phyloP scores from a whole-genome alignment of 306 rosid species.

The Vachellia pachyceras region DNA sequence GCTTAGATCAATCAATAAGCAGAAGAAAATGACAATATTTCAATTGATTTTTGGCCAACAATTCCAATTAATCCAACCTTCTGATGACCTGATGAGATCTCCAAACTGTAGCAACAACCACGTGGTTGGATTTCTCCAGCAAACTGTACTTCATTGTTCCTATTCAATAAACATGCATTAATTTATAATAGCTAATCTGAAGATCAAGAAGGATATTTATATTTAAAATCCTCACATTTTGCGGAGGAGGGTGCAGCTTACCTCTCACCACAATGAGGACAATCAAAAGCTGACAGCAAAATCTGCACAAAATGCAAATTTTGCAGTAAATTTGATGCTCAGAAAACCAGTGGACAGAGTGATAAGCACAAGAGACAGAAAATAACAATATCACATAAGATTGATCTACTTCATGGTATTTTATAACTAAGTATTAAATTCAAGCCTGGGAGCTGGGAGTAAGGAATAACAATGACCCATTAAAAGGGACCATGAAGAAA shows the following conservation, averaged over 20 bases:
- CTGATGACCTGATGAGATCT: conserved; percentile 66
- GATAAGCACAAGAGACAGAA: conserved; percentile 4
- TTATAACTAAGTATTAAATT: neutral
- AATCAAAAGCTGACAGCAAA: conserved; percentile 88
- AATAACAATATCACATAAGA: conserved; percentile 11
- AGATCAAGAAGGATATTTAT: conserved; percentile 9
- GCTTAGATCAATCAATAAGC: conserved; percentile 35
- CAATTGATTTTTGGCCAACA: neutral
- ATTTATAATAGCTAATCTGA: neutral
- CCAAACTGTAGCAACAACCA: conserved; percentile 75
- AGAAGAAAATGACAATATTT: conserved; percentile 21
- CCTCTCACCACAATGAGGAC: conserved; percentile 96
- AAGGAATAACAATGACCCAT: conserved; percentile 3
- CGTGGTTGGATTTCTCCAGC: conserved; percentile 94
- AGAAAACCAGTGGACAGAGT: conserved; percentile 11
- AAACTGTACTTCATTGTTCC: conserved; percentile 97
- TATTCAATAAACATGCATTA: conserved; percentile 34
- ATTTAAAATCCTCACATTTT: conserved; percentile 10
- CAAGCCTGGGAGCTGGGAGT: conserved; percentile 11
- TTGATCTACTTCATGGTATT: neutral
- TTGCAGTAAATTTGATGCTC: conserved; percentile 3
- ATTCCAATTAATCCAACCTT: conserved; percentile 58
- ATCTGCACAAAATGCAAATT: conserved; percentile 54
- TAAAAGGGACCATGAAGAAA: neutral
- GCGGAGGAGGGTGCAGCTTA: conserved; percentile 32